phyloP scores from a whole-genome alignment of 805 yeast species.

The Spathaspora boniae region DNA sequence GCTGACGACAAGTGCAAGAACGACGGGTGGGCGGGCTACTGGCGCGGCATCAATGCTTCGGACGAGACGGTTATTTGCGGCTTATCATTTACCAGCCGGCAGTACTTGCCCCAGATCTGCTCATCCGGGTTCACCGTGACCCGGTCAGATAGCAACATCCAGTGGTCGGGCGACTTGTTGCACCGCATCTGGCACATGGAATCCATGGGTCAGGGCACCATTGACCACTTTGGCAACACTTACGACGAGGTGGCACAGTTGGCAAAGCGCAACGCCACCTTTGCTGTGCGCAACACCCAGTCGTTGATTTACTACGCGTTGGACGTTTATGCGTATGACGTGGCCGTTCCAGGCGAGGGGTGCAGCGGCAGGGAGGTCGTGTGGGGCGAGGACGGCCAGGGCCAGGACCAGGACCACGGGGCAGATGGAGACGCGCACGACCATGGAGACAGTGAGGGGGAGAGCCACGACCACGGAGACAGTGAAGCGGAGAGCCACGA shows the following conservation, averaged over 20 bases:
- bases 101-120: constrained; percentile 29
- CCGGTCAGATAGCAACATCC: constrained; percentile 18
- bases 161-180: constrained; percentile 35
- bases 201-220: constrained; percentile 23
- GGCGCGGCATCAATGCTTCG: constrained; percentile 30
- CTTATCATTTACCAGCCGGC: constrained; percentile 29
- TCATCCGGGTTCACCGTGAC: constrained; percentile 29
- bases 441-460: neutral
- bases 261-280: constrained; percentile 27
- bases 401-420: constrained; percentile 2
- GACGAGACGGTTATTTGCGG: constrained; percentile 41
- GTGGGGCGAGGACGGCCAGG: constrained; percentile 1
- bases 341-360: constrained; percentile 18
- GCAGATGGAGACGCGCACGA: neutral
- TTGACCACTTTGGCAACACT: constrained; percentile 35
- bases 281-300: constrained; percentile 34
- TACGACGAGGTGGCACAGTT: constrained; percentile 29
- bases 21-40: constrained; percentile 37
- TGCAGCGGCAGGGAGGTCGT: constrained; percentile 12
- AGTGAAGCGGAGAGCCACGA: constrained; percentile 1
- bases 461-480: neutral
- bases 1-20: constrained; percentile 32
- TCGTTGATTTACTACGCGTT: constrained; percentile 13
- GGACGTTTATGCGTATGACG: constrained; percentile 18
- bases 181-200: constrained; percentile 38